phyloP scores from a whole-genome alignment of 768 basidiomycete species.

The Cystofilobasidium bisporidii region DNA sequence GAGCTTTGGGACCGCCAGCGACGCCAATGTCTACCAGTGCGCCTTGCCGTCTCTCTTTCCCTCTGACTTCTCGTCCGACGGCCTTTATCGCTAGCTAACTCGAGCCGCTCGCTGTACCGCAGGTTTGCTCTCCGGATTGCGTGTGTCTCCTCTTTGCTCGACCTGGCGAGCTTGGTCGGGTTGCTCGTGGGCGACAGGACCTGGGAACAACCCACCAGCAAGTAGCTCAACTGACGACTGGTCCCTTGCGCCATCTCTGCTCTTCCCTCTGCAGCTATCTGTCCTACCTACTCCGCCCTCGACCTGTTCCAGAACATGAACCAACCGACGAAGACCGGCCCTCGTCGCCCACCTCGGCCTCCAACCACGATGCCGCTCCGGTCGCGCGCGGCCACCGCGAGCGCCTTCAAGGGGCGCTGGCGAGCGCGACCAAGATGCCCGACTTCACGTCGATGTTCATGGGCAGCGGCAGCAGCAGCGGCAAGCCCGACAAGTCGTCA shows the following conservation, averaged over 20 bases:
- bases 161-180: no score
- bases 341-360: conserved; percentile 20
- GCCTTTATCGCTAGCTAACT: no score
- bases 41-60: background rate
- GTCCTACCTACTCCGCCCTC: conserved; percentile 48
- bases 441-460: conserved; percentile 29
- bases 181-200: no score
- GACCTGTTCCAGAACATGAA: conserved; percentile 49
- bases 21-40: conserved; percentile 23
- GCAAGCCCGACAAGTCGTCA: conserved; percentile 63
- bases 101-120: background rate
- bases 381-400: conserved; percentile 54
- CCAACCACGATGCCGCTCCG: conserved; percentile 56
- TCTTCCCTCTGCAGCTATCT: conserved; percentile 46
- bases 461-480: conserved; percentile 41
- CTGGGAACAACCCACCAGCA: no score
- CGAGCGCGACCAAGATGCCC: conserved; percentile 25
- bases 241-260: background rate
- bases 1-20: background rate
- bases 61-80: background rate
- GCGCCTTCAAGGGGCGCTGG: conserved; percentile 59
- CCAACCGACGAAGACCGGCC: conserved; percentile 34
- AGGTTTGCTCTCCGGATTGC: conserved; percentile 77
- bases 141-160: conserved; percentile 51
- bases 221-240: background rate